Evolutionary conservation across 1,284 basidiomycete genomes (phyloP).

Genomic region (Papiliotrema nemorosa): DNA sequence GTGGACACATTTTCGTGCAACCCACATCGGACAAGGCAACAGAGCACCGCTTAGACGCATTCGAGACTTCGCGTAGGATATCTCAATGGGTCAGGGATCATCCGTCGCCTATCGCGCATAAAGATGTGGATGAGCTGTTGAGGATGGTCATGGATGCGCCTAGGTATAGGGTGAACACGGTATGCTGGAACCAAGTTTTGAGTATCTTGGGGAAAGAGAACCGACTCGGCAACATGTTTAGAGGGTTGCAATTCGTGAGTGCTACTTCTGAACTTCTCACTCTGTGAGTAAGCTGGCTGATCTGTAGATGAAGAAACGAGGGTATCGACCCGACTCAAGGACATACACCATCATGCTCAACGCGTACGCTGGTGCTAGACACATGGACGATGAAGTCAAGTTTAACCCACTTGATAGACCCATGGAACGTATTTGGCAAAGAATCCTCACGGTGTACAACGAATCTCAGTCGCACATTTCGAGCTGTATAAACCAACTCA

Average conservation of each 20-base stretch:
- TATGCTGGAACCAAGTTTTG: conserved; percentile 44
- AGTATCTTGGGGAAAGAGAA: conserved; percentile 30
- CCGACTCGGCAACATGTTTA: conserved; percentile 39
- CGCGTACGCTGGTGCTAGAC: conserved; percentile 35
- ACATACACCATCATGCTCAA: conserved; percentile 46
- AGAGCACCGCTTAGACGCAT: conserved; percentile 8
- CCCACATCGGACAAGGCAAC: no score
- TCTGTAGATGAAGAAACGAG: conserved; percentile 48
- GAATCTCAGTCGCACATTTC: conserved; percentile 34
- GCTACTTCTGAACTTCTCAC: background rate
- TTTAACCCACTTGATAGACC: conserved; percentile 9
- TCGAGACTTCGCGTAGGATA: conserved; percentile 14
- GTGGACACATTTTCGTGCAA: no score
- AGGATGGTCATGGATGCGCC: conserved; percentile 26
- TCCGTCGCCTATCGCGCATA: conserved; percentile 12
- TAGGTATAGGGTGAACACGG: conserved; percentile 29
- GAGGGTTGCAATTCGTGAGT: conserved; percentile 41
- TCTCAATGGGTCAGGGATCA: conserved; percentile 22
- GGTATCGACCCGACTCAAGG: conserved; percentile 34
- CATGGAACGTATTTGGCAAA: conserved; percentile 28
- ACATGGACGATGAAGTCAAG: conserved; percentile 5
- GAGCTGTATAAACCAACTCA: background rate
- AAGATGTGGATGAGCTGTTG: conserved; percentile 25
- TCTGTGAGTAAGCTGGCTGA: background rate
- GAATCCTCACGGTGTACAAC: conserved; percentile 37